phyloP scores from a whole-genome alignment of 2,329 filamentous ascomycete species.

The Sporothrix protearum region DNA sequence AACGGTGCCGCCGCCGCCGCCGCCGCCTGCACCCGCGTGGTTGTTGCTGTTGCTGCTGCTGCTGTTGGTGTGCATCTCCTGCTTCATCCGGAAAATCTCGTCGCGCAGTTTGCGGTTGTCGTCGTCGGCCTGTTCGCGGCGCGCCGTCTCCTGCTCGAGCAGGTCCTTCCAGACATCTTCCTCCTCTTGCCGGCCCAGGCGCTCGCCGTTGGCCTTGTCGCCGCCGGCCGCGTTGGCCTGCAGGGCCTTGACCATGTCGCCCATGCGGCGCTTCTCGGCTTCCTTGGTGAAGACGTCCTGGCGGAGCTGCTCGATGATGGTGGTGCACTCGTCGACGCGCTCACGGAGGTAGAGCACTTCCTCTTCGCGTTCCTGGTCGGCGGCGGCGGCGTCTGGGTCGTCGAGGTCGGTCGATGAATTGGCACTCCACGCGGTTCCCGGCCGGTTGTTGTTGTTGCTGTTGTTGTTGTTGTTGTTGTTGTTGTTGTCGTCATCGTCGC shows the following conservation, averaged over 20 bases:
- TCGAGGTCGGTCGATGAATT: constrained; percentile 56
- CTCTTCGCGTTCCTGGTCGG: constrained; percentile 70
- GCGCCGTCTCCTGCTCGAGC: constrained; percentile 83
- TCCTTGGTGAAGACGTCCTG: constrained; percentile 76
- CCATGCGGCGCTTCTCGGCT: constrained; percentile 79
- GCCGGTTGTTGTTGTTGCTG: constrained; percentile 37
- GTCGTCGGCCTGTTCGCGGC: constrained; percentile 85
- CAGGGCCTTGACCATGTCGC: constrained; percentile 66
- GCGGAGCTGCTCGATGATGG: constrained; percentile 76
- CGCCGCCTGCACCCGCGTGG: no score
- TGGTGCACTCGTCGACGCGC: constrained; percentile 76
- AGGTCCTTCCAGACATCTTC: constrained; percentile 93
- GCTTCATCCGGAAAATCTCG: constrained; percentile 71
- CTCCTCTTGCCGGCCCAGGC: constrained; percentile 55
- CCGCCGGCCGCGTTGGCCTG: constrained; percentile 49
- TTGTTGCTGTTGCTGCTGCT: constrained; percentile 19
- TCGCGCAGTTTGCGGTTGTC: constrained; percentile 81
- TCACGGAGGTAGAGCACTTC: constrained; percentile 83
- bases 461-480: constrained; percentile 55
- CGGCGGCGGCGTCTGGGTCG: constrained; percentile 48
- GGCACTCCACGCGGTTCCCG: constrained; percentile 56
- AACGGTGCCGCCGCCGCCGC: constrained; percentile 15
- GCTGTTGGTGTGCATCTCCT: constrained; percentile 44
- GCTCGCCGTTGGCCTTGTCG: constrained; percentile 44
- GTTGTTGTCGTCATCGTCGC: constrained; percentile 54